Evolutionary conservation across 768 basidiomycete genomes (phyloP), one percentile per base, ranked within the genome.

Genomic region (Lentinula lateritia): DNA sequence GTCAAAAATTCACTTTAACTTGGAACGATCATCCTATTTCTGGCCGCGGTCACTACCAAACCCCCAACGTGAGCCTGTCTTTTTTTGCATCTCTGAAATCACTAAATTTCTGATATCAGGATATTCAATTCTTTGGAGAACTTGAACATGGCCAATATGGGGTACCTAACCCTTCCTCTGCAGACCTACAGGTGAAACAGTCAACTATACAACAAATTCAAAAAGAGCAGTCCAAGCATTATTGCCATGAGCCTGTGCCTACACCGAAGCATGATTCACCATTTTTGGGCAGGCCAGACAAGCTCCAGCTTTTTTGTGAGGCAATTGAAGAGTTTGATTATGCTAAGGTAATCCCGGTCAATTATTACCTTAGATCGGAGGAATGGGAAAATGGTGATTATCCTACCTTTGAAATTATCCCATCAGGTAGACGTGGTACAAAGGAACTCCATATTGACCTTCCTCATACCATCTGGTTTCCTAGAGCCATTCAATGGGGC

Each of bases 11-110:
- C 61, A 65, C 66, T 16, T 1, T 62, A 2, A 65, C 73, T 4
- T 81, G 79, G 78, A 82, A 81, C 58, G 35, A 65, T 8, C 74
- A 81, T 55, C 70, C 74, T 0, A 65, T 80, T 13, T 71, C 67
- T 6, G 71, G 67, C 1, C 35, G 35, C 20, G 67, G 61, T 3
- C 66, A 70, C 20, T 64, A 74, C 52, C 54, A 62, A 46, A 65
- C 61, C 34, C 71, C 71, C 3, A 62, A 63, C 10, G 67, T 68
- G 54, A 50, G 46, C 38, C 32, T 48, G 46, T 18, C 23, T 48
- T 12, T 23, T 48, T 28, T 28, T 28, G 28, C 28, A 28, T 28
- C 28, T 28, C 28, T 28, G 28, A 28, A 28, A 18, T n/a, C n/a
- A 15, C 12, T 48, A 15, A 18, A n/a, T 48, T 23, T 18, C 12